Percentiles rank a stretch among this genome's conserved stretches.
Evolutionary conservation across 169 alveolate genomes (phyloP).

Genomic region (Toxoplasma gondii): DNA sequence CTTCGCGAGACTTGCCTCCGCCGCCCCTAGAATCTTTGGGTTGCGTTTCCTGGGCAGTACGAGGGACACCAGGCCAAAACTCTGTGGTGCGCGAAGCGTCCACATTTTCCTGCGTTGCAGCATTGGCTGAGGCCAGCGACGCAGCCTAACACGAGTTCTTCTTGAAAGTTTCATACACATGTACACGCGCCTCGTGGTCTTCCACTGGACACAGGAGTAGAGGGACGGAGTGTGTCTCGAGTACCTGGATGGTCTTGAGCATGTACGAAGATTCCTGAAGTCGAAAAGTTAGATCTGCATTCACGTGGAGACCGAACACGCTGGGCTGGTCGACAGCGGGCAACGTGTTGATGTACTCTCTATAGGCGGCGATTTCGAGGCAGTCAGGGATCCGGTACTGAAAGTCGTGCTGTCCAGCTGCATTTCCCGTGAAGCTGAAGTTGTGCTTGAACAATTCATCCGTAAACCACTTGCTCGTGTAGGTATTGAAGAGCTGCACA

Average conservation of each 20-base stretch:
- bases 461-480: conserved; percentile 87
- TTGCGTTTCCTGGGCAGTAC: conserved; percentile 82
- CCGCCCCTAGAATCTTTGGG: conserved; percentile 94
- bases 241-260: conserved; percentile 86
- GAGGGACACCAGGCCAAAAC: background rate
- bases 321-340: conserved; percentile 93
- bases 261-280: conserved; percentile 90
- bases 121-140: too few relatives aligned
- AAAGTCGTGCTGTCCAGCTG: conserved; percentile 74
- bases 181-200: too few relatives aligned
- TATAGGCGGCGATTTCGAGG: conserved; percentile 87
- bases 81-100: background rate
- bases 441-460: conserved; percentile 68
- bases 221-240: too few relatives aligned
- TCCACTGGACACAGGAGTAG: too few relatives aligned
- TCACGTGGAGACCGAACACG: conserved; percentile 92
- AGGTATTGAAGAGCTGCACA: conserved; percentile 84
- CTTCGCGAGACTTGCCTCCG: conserved; percentile 94
- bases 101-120: background rate
- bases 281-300: conserved; percentile 95
- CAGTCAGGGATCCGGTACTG: conserved; percentile 88
- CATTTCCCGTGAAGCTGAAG: conserved; percentile 73
- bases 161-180: too few relatives aligned
- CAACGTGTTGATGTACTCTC: conserved; percentile 87
- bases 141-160: too few relatives aligned